A percentile compares a stretch with the other conserved stretches of the same genome.
phyloP scores from a whole-genome alignment of 345 rosid genomes.

The Lagerstroemia speciosa region DNA sequence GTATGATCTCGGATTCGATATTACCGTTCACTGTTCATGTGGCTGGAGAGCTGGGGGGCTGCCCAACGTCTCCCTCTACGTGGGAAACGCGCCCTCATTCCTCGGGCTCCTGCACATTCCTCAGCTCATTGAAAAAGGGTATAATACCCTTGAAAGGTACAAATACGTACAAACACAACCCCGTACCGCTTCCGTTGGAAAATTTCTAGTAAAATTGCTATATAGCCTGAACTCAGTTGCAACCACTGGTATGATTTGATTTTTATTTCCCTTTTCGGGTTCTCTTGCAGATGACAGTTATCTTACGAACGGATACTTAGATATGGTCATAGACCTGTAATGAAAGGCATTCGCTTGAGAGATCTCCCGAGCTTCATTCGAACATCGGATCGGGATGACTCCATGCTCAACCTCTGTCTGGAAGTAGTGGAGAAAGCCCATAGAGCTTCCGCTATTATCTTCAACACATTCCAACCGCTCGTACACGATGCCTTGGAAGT shows the following conservation, averaged over 20 bases:
- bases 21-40: slow-evolving; percentile 28
- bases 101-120: slow-evolving; percentile 12
- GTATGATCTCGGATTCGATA: slow-evolving; percentile 29
- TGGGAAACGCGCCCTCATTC: slow-evolving; percentile 25
- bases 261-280: slow-evolving; percentile 6
- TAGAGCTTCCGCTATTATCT: slow-evolving; percentile 25
- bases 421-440: slow-evolving; percentile 10
- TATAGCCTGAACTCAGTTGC: no score
- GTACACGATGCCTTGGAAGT: slow-evolving; percentile 20
- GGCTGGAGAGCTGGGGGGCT: slow-evolving; percentile 25
- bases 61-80: slow-evolving; percentile 25
- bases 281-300: not conserved
- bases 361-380: slow-evolving; percentile 38
- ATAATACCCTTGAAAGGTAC: slow-evolving; percentile 31
- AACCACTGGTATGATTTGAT: no score
- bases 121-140: slow-evolving; percentile 21
- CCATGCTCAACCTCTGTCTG: slow-evolving; percentile 18
- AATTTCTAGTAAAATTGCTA: no score
- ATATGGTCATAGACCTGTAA: slow-evolving; percentile 32
- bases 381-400: slow-evolving; percentile 18
- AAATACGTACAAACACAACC: not conserved
- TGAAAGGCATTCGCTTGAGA: slow-evolving; percentile 25
- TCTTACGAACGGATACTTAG: slow-evolving; percentile 29
- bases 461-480: slow-evolving; percentile 35
- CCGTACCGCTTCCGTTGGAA: not conserved